Percentiles rank a stretch among this genome's conserved stretches.
Evolutionary conservation across 768 basidiomycete genomes (phyloP).

Genomic region (Trichaptum fuscoviolaceum): DNA sequence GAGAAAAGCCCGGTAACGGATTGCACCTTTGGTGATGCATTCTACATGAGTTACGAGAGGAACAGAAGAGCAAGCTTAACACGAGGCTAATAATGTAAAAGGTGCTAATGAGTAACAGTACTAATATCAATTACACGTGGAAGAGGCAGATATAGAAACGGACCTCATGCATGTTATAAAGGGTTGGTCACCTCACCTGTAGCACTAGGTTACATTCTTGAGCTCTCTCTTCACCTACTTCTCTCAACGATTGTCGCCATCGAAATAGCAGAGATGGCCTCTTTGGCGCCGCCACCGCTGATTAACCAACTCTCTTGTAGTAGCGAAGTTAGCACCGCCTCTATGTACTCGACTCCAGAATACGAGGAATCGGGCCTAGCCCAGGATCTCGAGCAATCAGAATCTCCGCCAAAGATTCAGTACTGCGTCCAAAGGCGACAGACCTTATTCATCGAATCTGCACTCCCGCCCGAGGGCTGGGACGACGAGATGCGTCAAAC

Average conservation of each 20-base stretch:
- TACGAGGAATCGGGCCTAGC: not conserved
- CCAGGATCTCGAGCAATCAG: not conserved
- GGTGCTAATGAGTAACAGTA: not conserved
- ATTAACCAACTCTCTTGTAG: not conserved
- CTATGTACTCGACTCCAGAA: not conserved
- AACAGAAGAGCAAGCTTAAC: not conserved
- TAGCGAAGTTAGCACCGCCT: not conserved
- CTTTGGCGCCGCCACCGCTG: not conserved
- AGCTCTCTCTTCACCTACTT: not conserved
- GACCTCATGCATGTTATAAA: not conserved
- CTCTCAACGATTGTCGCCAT: not conserved
- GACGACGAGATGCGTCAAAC: not conserved
- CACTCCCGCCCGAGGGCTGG: not conserved
- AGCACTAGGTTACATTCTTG: no score
- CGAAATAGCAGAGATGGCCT: not conserved
- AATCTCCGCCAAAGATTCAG: not conserved
- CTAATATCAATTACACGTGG: not conserved
- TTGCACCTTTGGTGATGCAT: not conserved
- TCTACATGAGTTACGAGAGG: not conserved
- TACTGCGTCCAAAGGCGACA: constrained; percentile 1
- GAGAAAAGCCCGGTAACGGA: not conserved
- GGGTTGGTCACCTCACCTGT: not conserved
- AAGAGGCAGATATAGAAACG: not conserved
- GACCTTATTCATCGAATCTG: not conserved
- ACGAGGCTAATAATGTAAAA: not conserved